Conservation (phyloP, 306 rosid species). For the Cucurbita ficifolia region DNA sequence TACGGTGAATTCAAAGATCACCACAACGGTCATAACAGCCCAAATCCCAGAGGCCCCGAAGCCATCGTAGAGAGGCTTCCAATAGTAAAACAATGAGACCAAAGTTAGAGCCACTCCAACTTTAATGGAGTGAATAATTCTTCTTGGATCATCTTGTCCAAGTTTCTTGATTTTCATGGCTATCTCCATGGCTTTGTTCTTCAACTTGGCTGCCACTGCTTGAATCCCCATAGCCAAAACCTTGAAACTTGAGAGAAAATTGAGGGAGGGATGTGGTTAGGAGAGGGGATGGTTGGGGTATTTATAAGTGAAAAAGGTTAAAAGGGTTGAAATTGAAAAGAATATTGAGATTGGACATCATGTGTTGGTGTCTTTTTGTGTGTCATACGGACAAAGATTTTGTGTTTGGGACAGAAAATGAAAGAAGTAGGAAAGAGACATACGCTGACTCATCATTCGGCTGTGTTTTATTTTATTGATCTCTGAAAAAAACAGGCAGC, state of each 20-base stretch:
- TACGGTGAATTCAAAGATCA: conserved; percentile 69
- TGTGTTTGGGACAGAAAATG: conserved; percentile 7
- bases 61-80: conserved; percentile 62
- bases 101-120: conserved; percentile 83
- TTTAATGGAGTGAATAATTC: conserved; percentile 74
- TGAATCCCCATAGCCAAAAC: conserved; percentile 36
- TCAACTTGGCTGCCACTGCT: background rate
- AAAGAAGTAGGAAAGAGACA: background rate
- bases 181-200: conserved; percentile 22
- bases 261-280: background rate
- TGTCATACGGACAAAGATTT: conserved; percentile 16
- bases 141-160: conserved; percentile 77
- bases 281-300: background rate
- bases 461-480: conserved; percentile 12
- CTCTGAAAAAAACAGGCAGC: conserved; percentile 2
- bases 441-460: conserved; percentile 10
- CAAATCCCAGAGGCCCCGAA: conserved; percentile 82
- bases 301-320: conserved; percentile 23
- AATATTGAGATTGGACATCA: conserved; percentile 18
- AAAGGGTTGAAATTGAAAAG: background rate
- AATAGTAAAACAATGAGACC: conserved; percentile 61
- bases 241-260: background rate
- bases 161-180: conserved; percentile 32
- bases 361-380: conserved; percentile 30
- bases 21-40: conserved; percentile 87